phyloP scores from a whole-genome alignment of 495 filamentous ascomycete genomes.

The Penicillium canariense region DNA sequence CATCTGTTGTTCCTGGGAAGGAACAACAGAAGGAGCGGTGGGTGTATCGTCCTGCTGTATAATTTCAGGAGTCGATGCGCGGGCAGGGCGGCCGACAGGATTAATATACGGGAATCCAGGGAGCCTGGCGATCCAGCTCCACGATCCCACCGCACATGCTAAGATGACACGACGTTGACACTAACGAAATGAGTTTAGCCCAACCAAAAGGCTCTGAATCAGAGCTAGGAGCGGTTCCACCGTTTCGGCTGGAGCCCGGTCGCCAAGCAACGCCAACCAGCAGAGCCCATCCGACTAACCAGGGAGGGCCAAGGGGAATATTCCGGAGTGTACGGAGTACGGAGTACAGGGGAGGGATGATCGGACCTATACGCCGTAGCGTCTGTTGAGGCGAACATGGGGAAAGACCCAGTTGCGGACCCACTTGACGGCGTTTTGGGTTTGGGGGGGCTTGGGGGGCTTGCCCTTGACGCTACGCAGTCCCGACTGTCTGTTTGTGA shows the following conservation, averaged over 20 bases:
- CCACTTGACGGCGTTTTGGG: background rate
- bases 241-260: slow-evolving; percentile 18
- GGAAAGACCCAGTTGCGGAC: slow-evolving; percentile 3
- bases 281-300: background rate
- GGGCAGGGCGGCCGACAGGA: slow-evolving; percentile 1
- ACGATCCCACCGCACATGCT: slow-evolving; percentile 43
- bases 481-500: background rate
- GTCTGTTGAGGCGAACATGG: slow-evolving; percentile 22
- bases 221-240: slow-evolving; percentile 21
- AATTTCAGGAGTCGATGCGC: background rate
- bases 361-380: slow-evolving; percentile 18
- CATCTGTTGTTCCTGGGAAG: slow-evolving; percentile 11
- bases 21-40: slow-evolving; percentile 11
- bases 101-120: slow-evolving; percentile 29
- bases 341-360: slow-evolving; percentile 10
- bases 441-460: background rate
- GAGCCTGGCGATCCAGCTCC: slow-evolving; percentile 37
- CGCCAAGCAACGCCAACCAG: slow-evolving; percentile 3
- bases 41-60: background rate
- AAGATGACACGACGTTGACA: slow-evolving; percentile 48
- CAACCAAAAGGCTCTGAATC: slow-evolving; percentile 4
- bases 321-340: slow-evolving; percentile 16
- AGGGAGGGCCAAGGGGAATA: slow-evolving; percentile 12
- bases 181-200: slow-evolving; percentile 39
- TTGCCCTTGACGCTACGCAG: background rate